Evolutionary conservation across 257 asterid species (phyloP), one percentile per base, ranked within the genome.

Genomic region (Jasminum sambac): DNA sequence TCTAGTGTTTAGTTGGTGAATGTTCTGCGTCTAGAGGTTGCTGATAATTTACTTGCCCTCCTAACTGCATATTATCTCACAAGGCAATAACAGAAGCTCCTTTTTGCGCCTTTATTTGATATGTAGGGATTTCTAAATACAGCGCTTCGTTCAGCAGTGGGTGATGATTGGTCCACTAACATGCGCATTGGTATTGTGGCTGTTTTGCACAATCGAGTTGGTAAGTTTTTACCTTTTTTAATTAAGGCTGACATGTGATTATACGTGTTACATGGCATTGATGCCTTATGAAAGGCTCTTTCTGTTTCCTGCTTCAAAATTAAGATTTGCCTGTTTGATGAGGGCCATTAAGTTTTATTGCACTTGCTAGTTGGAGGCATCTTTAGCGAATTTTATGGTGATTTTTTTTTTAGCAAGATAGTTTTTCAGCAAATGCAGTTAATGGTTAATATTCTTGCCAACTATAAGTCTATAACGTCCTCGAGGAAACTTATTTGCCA

Each of bases 121-220:
- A 59, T 80, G 34, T 74, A 94, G 99, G 92, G 75, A 78, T 76
- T 84, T 69, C 67, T 91, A 39, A 72, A 72, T 69, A 79, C 79
- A 55, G 77, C 78, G 4, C 96, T 94, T 67, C 76, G 70, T 63
- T 83, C 86, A 44, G 73, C 72, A 74, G 42, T 11, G 62, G 71
- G 62, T 50, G 75, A 52, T 70, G 85, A 62, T 60, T 94, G 96
- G 96, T 75, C 87, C 42, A 80, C 67, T 74, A 70, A 81, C 77
- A 75, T 89, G 68, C 97, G 90, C 24, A 73, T 74, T 68, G 99
- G 99, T 67, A 69, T 89, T 68, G 87, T 88, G 77, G 90, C 84
- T 75, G 81, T 94, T 79, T 78, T 94, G 77, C 93, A 89, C 74
- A 94, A 86, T 75, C 88, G 96, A 68, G 95, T 89, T 5, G 99